These are phyloP conservation scores for Ustilago trichophora DNA, from an alignment of 1,284 basidiomycete species.

Conservation along the genomic window DNA sequence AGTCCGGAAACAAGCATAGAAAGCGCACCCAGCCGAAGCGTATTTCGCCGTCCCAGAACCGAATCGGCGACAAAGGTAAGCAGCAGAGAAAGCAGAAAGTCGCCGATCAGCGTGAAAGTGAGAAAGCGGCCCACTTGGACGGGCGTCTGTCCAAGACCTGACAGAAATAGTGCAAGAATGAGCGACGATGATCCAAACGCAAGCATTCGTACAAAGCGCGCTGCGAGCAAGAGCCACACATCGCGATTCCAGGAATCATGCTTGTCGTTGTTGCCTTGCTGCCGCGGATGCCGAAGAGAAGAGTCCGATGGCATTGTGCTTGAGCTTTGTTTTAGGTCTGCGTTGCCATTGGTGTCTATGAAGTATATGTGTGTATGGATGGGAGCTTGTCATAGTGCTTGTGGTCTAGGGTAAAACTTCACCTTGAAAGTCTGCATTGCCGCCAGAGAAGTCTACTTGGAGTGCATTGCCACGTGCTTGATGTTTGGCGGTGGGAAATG, in stretches of 20 bases:
- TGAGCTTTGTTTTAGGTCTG: too few species aligned
- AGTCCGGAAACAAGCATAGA: conserved; percentile 24
- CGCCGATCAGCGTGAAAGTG: conserved; percentile 15
- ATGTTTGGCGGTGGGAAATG: too few species aligned
- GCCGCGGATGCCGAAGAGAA: too few species aligned
- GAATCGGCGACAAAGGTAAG: conserved; percentile 26
- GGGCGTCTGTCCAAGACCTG: conserved; percentile 7
- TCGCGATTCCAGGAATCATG: conserved; percentile 9
- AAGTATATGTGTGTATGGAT: too few species aligned
- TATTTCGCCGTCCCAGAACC: conserved; percentile 19
- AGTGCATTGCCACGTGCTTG: too few species aligned
- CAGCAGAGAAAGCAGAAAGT: conserved; percentile 19
- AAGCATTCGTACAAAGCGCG: conserved; percentile 23
- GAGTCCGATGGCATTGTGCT: too few species aligned
- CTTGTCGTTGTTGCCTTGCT: too few species aligned
- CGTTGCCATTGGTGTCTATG: too few species aligned
- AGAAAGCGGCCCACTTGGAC: conserved; percentile 22
- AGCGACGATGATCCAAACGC: conserved; percentile 33
- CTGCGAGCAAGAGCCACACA: conserved; percentile 15
- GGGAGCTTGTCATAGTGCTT: too few species aligned
- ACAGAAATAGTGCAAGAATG: conserved; percentile 21
- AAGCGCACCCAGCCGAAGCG: conserved; percentile 13
- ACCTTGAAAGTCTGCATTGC: too few species aligned
- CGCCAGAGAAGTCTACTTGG: too few species aligned
- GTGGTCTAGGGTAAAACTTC: too few species aligned